Conservation (phyloP, 2,329 filamentous ascomycete species). For the Sclerotinia spermophila region DNA sequence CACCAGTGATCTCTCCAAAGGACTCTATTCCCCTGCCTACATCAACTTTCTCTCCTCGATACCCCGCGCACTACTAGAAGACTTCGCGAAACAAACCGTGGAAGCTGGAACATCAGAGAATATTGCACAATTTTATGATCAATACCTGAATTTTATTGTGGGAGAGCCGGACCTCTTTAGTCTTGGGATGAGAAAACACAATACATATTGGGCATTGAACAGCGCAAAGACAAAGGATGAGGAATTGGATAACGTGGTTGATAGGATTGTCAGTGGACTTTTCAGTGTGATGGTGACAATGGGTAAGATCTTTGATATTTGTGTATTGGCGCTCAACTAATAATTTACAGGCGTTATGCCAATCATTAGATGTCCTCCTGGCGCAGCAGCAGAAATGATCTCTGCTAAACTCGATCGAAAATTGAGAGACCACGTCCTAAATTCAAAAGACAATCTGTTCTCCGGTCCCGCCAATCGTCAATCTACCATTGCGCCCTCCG, state of each 20-base stretch:
- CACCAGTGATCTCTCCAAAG: slow-evolving; percentile 78
- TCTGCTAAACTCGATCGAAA: slow-evolving; percentile 92
- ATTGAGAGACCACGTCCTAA: slow-evolving; percentile 90
- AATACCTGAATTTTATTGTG: slow-evolving; percentile 97
- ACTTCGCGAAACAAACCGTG: slow-evolving; percentile 87
- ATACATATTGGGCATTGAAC: slow-evolving; percentile 95
- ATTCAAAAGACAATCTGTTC: slow-evolving; percentile 97
- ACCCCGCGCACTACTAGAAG: slow-evolving; percentile 83
- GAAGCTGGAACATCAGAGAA: slow-evolving; percentile 80
- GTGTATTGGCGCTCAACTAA: slow-evolving; percentile 29
- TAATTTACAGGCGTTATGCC: slow-evolving; percentile 70
- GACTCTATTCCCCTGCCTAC: slow-evolving; percentile 88
- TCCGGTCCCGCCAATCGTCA: slow-evolving; percentile 58
- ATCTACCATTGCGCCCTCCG: slow-evolving; percentile 58
- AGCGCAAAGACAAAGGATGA: slow-evolving; percentile 88
- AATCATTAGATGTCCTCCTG: slow-evolving; percentile 91
- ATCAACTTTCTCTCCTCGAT: slow-evolving; percentile 97
- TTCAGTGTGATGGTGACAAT: slow-evolving; percentile 99
- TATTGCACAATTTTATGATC: slow-evolving; percentile 90
- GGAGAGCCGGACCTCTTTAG: slow-evolving; percentile 95
- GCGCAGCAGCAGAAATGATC: slow-evolving; percentile 89
- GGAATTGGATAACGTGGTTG: slow-evolving; percentile 80
- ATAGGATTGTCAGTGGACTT: slow-evolving; percentile 90
- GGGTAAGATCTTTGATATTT: slow-evolving; percentile 52
- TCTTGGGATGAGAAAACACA: slow-evolving; percentile 82